Evolutionary conservation across 768 basidiomycete species (phyloP).

Genomic region (Leccinum rimulosum): DNA sequence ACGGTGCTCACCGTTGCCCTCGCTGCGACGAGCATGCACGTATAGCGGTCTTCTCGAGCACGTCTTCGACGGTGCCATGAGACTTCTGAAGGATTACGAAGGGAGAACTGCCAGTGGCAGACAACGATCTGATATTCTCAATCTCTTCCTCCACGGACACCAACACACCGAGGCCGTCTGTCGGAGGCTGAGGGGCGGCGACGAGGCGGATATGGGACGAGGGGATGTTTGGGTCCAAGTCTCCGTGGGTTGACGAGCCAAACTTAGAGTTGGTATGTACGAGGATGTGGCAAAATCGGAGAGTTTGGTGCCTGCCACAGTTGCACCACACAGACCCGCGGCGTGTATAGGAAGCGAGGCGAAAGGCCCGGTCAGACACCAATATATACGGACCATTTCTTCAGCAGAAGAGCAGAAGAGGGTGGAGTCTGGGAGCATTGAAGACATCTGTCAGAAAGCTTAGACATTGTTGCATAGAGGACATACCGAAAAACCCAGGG

Average conservation of each 20-base stretch:
- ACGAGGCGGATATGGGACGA: background rate
- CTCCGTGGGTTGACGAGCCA: background rate
- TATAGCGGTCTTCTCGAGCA: background rate
- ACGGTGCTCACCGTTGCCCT: no score
- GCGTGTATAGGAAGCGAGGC: background rate
- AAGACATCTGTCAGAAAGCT: background rate
- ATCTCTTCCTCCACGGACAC: background rate
- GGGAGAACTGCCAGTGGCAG: background rate
- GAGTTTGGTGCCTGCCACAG: background rate
- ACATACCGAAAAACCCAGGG: background rate
- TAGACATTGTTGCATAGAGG: background rate
- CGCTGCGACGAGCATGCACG: no score
- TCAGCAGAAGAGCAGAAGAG: background rate
- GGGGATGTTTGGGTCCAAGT: background rate
- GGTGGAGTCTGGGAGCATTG: background rate
- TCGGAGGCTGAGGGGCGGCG: background rate
- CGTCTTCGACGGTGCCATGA: background rate
- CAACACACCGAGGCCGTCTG: background rate
- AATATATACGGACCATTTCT: background rate
- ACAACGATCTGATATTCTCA: background rate
- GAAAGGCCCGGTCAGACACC: background rate
- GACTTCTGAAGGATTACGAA: background rate
- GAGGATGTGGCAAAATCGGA: background rate
- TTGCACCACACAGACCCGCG: background rate
- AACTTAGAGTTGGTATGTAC: background rate